phyloP scores from a whole-genome alignment of 129 eudicot species.

The Glebionis coronaria region DNA sequence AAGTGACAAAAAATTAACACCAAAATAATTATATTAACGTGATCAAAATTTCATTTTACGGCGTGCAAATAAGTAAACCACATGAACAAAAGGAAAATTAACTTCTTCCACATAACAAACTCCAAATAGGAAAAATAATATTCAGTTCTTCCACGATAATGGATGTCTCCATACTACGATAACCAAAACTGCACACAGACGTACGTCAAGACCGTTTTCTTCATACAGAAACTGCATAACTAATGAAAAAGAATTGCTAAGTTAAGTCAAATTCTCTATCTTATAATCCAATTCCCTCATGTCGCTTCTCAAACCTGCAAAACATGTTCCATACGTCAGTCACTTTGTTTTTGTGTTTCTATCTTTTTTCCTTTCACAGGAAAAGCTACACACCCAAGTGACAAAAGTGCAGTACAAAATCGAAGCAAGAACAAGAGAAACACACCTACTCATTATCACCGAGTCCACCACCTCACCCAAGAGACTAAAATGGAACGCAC shows the following conservation, averaged over 20 bases:
- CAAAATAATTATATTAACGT: too few species aligned
- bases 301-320: constrained; percentile 8
- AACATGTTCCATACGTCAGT: not conserved
- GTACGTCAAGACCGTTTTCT: not conserved
- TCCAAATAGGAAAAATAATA: not conserved
- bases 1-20: too few species aligned
- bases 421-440: not conserved
- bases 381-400: not conserved
- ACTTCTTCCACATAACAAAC: not conserved
- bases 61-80: too few species aligned
- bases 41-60: too few species aligned
- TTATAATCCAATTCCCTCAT: constrained; percentile 5
- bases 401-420: not conserved
- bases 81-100: not conserved
- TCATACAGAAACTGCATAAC: not conserved
- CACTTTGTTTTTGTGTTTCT: not conserved
- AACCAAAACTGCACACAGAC: not conserved
- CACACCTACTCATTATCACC: constrained; percentile 9
- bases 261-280: constrained; percentile 3
- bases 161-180: not conserved
- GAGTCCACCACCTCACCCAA: constrained; percentile 3
- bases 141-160: not conserved
- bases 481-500: constrained; percentile 6
- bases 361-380: too few species aligned
- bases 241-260: not conserved